Base-by-base conservation (phyloP, 202 grass and related monocot genomes). In the Setaria italica region DNA sequence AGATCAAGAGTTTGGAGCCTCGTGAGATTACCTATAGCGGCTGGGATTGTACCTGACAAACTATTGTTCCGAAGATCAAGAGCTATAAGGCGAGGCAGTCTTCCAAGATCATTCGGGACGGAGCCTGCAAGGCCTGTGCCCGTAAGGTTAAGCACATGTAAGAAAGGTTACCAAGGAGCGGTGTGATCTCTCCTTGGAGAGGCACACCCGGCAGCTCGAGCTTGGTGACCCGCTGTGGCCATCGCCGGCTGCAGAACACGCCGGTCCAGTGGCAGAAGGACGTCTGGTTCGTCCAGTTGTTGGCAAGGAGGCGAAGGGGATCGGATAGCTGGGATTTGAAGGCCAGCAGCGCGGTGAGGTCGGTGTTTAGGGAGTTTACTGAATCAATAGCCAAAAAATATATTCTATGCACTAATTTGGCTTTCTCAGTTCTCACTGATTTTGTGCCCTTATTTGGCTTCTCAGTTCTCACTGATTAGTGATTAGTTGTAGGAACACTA, bases 81-180 rank as follows among this genome's bases (percentile, higher is more conserved):
- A 6, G 0, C 3, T 9, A 53, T 0, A 32, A 73, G 70, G 10
- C 70, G 47, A 53, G 13, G 7, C 58, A 78, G 16, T 8, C 58
- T 63, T 17, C 76, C 76, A 6, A 78, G 13, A 33, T 78, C 57
- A 3, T 30, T 4, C 0, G 76, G 76, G 8, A 78, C 0, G 0
- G 58, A 10, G 7, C 76, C 76, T 0, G 16, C 2, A 32, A 78
- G 7, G 2, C 1, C 7, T 0, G 76, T 48, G 25, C 8, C 8
- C 0, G 58, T 63, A 7, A 78, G 58, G 25, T 78, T 63, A 6
- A 78, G 76, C 14, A 63, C 57, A 7, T 0, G 41, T 0, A 78
- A 48, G 76, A 78, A 8, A 64, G 76, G 39, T 78, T 78, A 33
- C 76, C 76, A 4, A 79, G 76, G 42, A 49, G 42, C 1, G 58